A percentile compares a stretch with the other conserved stretches of the same genome.
phyloP scores from a whole-genome alignment of 2,329 filamentous ascomycete species.

The Diaporthe destruens region DNA sequence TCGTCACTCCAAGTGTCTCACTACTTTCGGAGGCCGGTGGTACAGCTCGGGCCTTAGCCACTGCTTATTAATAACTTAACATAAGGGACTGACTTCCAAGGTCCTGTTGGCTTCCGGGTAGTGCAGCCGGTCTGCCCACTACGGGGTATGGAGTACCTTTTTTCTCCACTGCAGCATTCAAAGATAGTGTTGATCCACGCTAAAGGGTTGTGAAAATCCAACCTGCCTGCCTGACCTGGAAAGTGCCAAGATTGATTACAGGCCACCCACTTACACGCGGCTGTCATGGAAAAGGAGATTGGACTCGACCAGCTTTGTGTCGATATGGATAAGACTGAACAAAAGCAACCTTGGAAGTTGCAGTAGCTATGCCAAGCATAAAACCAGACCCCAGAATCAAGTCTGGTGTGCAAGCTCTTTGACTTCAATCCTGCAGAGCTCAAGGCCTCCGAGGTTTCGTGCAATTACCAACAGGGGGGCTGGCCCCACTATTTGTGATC shows the following conservation, averaged over 20 bases:
- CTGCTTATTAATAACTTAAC: background rate
- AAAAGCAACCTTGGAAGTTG: background rate
- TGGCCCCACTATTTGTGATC: background rate
- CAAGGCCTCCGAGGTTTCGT: background rate
- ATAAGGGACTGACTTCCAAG: no score
- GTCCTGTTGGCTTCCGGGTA: background rate
- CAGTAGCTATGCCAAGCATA: background rate
- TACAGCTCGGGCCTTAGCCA: background rate
- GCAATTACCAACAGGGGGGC: background rate
- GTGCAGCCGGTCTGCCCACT: conserved; percentile 3
- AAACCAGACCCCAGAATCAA: background rate
- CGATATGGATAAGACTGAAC: background rate
- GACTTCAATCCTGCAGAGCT: background rate
- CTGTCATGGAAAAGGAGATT: background rate
- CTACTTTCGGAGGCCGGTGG: background rate
- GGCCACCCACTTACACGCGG: conserved; percentile 25
- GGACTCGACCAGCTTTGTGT: background rate
- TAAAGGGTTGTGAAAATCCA: background rate
- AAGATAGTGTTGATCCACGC: background rate
- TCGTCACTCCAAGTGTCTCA: conserved; percentile 26
- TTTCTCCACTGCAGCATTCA: conserved; percentile 1
- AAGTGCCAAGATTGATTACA: background rate
- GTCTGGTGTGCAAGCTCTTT: background rate
- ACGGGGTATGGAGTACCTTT: no score
- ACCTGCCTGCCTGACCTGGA: background rate